Conservation (phyloP, 2,329 filamentous ascomycete genomes). For the Colletotrichum salicis region DNA sequence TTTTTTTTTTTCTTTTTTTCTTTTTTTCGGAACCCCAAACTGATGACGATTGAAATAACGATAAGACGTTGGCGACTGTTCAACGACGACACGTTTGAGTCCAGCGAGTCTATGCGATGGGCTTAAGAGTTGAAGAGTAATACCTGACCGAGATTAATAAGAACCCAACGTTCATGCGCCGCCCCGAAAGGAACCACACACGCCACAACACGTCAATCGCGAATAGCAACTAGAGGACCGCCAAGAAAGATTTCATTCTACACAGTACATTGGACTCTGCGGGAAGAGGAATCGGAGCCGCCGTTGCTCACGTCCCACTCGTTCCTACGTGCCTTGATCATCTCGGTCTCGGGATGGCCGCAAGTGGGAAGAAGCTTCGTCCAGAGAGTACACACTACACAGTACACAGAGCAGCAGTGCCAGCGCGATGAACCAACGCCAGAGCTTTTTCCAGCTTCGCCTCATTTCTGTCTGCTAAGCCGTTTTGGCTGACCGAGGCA, state of each 20-base stretch:
- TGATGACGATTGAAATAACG: constrained; percentile 31
- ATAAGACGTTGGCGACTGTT: constrained; percentile 13
- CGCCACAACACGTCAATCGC: no score
- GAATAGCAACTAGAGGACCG: background rate
- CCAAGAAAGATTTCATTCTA: background rate
- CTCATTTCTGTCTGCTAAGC: constrained; percentile 3
- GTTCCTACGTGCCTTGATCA: constrained; percentile 16
- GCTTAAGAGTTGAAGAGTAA: background rate
- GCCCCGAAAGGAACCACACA: background rate
- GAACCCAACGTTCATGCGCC: constrained; percentile 7
- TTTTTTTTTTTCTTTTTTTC: background rate
- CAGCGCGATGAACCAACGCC: background rate
- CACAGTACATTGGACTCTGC: background rate
- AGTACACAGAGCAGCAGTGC: background rate
- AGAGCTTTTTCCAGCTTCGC: background rate
- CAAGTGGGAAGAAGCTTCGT: background rate
- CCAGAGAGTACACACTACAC: background rate
- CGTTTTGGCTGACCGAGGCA: constrained; percentile 24
- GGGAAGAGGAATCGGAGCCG: constrained; percentile 8
- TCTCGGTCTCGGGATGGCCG: constrained; percentile 23
- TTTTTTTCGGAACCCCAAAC: background rate
- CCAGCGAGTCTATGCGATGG: constrained; percentile 11
- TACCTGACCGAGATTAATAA: no score
- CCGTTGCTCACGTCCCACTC: constrained; percentile 19
- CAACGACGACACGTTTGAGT: background rate